These are phyloP conservation scores for Clavispora fructus DNA, from an alignment of 805 yeast genomes.

Conservation along the genomic window DNA sequence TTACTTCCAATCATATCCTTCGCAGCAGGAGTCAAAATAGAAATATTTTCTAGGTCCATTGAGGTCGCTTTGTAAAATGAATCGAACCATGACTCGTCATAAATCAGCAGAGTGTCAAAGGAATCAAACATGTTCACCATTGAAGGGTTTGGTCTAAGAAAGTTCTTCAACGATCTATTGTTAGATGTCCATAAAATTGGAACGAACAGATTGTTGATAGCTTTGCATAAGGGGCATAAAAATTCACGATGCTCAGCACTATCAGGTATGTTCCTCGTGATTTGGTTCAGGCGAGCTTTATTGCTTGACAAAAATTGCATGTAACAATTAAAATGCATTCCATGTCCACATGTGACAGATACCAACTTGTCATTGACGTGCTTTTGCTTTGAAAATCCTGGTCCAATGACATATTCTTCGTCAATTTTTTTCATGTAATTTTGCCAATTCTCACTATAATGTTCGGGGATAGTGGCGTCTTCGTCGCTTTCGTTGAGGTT, in stretches of 20 bases:
- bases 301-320: conserved; percentile 55
- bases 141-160: conserved; percentile 11
- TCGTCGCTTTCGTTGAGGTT: conserved; percentile 21
- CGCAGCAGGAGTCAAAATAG: conserved; percentile 22
- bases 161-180: conserved; percentile 22
- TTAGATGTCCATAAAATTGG: conserved; percentile 66
- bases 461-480: conserved; percentile 9
- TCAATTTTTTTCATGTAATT: conserved; percentile 32
- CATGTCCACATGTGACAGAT: conserved; percentile 85
- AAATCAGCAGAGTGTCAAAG: conserved; percentile 10
- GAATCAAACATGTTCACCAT: conserved; percentile 11
- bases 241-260: conserved; percentile 66
- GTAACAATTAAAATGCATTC: conserved; percentile 82
- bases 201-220: conserved; percentile 75
- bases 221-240: conserved; percentile 86
- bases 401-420: conserved; percentile 51
- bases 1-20: conserved; percentile 24
- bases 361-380: conserved; percentile 42
- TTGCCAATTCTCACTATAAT: conserved; percentile 29
- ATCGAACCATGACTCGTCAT: conserved; percentile 21
- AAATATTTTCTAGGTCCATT: conserved; percentile 19
- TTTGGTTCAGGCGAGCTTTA: conserved; percentile 56
- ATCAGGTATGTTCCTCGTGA: conserved; percentile 80
- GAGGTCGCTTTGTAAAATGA: conserved; percentile 17
- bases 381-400: conserved; percentile 54